Conservation (phyloP, 2,329 filamentous ascomycete genomes). For the Xylariaceae sp. region DNA sequence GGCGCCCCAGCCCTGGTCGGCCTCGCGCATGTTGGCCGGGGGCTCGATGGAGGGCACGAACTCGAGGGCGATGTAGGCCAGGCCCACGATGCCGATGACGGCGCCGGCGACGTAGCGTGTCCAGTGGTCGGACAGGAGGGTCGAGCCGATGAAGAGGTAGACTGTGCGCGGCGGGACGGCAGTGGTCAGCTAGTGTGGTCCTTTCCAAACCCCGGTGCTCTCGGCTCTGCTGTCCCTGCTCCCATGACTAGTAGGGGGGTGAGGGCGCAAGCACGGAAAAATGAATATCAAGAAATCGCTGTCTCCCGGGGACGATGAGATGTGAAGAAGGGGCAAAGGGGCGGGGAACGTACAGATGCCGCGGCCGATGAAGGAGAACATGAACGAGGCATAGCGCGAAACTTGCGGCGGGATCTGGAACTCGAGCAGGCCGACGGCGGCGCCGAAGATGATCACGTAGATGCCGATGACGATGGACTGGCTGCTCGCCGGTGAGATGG, state of each 20-base stretch:
- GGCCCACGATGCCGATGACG: conserved; percentile 68
- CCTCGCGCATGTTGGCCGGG: conserved; percentile 74
- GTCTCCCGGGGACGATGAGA: too few relatives aligned
- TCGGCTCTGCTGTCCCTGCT: too few relatives aligned
- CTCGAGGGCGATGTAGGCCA: conserved; percentile 70
- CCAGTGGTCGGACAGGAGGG: conserved; percentile 63
- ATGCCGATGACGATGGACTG: conserved; percentile 69
- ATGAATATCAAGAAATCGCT: too few relatives aligned
- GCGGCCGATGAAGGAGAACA: conserved; percentile 95
- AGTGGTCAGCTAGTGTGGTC: background rate
- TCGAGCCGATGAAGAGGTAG: conserved; percentile 90
- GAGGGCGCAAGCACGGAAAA: too few relatives aligned
- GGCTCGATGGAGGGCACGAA: conserved; percentile 74
- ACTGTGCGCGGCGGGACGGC: conserved; percentile 44
- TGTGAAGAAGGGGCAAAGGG: background rate
- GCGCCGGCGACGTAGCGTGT: conserved; percentile 69
- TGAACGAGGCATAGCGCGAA: conserved; percentile 89
- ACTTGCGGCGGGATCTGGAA: conserved; percentile 93
- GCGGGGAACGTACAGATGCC: conserved; percentile 69
- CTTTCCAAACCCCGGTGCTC: too few relatives aligned
- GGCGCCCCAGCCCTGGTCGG: conserved; percentile 67
- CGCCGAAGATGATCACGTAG: conserved; percentile 88
- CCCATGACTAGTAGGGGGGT: too few relatives aligned
- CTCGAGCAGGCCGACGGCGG: conserved; percentile 69
- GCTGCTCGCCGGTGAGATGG: conserved; percentile 33